Evolutionary conservation across 192 early-diverging fungal species (phyloP).

Genomic region (Funneliformis geosporum): DNA sequence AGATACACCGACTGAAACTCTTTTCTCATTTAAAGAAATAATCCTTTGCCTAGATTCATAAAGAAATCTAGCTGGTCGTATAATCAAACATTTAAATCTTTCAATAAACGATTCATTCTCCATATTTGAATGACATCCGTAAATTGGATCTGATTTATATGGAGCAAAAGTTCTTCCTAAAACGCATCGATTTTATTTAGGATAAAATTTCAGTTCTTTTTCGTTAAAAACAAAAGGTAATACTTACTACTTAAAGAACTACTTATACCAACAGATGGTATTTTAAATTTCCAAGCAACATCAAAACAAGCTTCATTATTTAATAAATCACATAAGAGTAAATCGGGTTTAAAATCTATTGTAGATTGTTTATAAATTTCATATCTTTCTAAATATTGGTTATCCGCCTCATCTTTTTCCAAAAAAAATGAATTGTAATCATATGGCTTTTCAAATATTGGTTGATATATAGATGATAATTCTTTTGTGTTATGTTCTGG

Average conservation of each 20-base stretch:
- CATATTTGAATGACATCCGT: slow-evolving; percentile 13
- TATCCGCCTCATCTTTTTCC: background rate
- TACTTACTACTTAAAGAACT: background rate
- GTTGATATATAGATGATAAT: background rate
- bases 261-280: background rate
- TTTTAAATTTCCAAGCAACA: slow-evolving; percentile 16
- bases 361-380: background rate
- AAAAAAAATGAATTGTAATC: background rate
- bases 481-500: background rate
- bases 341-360: background rate
- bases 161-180: background rate
- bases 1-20: background rate
- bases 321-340: slow-evolving; percentile 16
- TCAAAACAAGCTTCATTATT: slow-evolving; percentile 16
- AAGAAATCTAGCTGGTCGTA: background rate
- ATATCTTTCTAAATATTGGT: slow-evolving; percentile 1
- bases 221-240: background rate
- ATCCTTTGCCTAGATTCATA: background rate
- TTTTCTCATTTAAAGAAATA: slow-evolving; percentile 2
- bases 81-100: slow-evolving; percentile 10
- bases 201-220: background rate
- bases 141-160: slow-evolving; percentile 26
- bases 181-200: background rate
- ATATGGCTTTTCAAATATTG: background rate
- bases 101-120: slow-evolving; percentile 18